These are phyloP conservation scores for Verticillium dahliae DNA, from an alignment of 2,329 filamentous ascomycete species.

Conservation along the genomic window DNA sequence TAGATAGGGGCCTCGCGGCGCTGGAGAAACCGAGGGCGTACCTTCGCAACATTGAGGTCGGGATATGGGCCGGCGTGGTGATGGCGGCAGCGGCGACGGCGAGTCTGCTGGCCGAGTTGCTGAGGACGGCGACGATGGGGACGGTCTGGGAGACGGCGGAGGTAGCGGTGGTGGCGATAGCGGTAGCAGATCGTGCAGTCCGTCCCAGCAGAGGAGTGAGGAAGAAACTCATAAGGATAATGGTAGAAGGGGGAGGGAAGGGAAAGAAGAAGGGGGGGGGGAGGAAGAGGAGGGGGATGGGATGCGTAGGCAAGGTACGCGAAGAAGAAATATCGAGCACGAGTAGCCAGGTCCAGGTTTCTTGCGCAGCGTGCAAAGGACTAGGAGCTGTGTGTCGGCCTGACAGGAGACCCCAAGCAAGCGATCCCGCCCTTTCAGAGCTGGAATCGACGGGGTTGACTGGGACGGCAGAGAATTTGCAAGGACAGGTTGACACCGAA, in stretches of 20 bases:
- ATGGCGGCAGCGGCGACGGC: slow-evolving; percentile 1
- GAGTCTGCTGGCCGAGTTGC: slow-evolving; percentile 4
- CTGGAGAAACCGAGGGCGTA: slow-evolving; percentile 48
- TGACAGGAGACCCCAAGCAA: slow-evolving; percentile 8
- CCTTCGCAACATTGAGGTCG: slow-evolving; percentile 33
- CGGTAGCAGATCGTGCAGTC: background rate
- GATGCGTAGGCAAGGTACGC: slow-evolving; percentile 7
- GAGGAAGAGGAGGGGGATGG: background rate
- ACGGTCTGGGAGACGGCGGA: background rate
- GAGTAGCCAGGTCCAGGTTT: background rate
- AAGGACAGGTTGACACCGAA: background rate
- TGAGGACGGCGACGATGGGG: background rate
- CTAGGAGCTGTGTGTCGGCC: slow-evolving; percentile 12
- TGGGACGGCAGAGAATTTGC: background rate
- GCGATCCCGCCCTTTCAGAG: background rate
- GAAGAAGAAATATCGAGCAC: background rate
- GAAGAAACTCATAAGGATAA: background rate
- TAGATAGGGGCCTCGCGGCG: slow-evolving; percentile 37
- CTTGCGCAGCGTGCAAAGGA: background rate
- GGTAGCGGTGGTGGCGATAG: background rate
- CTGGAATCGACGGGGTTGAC: background rate
- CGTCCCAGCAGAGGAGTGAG: background rate
- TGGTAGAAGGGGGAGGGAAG: background rate
- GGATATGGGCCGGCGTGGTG: background rate
- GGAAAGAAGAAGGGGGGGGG: background rate